Conservation (phyloP, 2,329 filamentous ascomycete genomes). For the Tolypocladium tundrense region DNA sequence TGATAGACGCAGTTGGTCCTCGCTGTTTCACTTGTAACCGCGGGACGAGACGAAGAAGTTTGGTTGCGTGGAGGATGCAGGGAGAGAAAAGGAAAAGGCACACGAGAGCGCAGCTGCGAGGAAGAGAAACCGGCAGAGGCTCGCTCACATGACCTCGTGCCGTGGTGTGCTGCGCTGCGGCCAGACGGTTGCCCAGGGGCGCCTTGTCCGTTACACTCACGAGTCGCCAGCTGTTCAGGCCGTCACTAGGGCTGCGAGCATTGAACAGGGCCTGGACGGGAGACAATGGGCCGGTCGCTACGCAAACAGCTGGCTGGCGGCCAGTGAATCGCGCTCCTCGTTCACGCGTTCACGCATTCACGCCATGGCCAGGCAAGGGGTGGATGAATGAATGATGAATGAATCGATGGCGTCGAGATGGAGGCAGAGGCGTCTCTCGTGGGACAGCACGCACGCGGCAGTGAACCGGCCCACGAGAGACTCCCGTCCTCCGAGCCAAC, state of each 20-base stretch:
- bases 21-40: background rate
- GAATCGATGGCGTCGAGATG: background rate
- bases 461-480: background rate
- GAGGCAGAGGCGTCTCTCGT: background rate
- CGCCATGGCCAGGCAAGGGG: background rate
- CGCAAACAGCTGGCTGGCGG: background rate
- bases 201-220: background rate
- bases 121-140: background rate
- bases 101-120: background rate
- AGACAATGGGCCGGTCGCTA: background rate
- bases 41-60: background rate
- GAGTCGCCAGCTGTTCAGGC: background rate
- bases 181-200: background rate
- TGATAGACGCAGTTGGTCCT: background rate
- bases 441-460: background rate
- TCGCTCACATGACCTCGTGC: background rate
- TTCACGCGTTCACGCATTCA: background rate
- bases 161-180: background rate
- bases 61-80: background rate
- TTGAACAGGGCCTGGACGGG: background rate
- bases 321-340: background rate
- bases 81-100: background rate
- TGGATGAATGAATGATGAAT: background rate
- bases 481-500: background rate
- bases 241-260: background rate